Percentiles rank a stretch among this genome's conserved stretches.
phyloP scores from a whole-genome alignment of 208 protist genomes.

The Phytomonas sp. region DNA sequence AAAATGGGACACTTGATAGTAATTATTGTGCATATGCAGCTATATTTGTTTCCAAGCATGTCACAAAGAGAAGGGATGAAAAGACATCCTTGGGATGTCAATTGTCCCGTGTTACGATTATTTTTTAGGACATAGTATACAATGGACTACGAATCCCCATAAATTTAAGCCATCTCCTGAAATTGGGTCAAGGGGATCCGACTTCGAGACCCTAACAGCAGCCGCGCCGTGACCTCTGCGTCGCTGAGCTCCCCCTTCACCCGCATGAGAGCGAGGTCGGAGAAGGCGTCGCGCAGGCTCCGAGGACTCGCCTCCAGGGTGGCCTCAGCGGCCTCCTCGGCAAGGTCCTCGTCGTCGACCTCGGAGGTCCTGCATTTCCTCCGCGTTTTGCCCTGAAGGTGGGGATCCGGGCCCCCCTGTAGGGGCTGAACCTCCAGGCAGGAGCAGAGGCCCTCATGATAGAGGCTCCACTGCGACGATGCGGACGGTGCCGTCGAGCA shows the following conservation, averaged over 20 bases:
- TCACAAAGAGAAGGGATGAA: not conserved
- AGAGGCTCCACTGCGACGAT: not conserved
- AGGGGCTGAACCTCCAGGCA: conserved; percentile 12
- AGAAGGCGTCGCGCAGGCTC: conserved; percentile 7
- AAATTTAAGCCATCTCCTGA: not conserved
- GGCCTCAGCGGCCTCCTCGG: not conserved
- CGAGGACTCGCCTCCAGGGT: not conserved
- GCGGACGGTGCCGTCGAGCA: not conserved
- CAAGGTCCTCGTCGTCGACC: not conserved
- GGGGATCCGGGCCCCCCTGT: conserved; percentile 4
- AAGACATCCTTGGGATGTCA: not conserved
- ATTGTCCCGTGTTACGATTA: not conserved
- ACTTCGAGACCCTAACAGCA: not conserved
- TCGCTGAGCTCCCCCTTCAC: not conserved
- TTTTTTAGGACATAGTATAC: not conserved
- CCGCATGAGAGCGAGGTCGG: conserved; percentile 2
- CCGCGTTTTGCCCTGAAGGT: not conserved
- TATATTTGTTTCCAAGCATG: not conserved
- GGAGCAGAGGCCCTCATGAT: conserved; percentile 9
- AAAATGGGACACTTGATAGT: not conserved
- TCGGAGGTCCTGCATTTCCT: not conserved
- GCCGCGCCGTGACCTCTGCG: not conserved
- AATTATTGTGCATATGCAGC: not conserved
- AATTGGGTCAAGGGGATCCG: not conserved
- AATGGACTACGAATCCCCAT: not conserved